Conservation (phyloP, 2,329 filamentous ascomycete genomes). For the Amauroascus niger region DNA sequence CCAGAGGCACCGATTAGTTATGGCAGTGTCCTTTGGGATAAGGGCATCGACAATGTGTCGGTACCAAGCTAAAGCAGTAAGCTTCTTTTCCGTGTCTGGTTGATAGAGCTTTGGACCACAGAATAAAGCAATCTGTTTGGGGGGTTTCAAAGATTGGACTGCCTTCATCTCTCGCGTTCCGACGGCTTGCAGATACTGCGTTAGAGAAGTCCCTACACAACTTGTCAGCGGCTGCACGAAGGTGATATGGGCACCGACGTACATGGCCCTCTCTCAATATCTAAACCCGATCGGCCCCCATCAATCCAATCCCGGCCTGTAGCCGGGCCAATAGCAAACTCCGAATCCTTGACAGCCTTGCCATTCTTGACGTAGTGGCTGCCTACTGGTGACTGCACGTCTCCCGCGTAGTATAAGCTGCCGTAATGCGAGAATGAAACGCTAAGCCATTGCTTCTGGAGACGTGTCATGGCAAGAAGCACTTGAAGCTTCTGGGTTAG, state of each 20-base stretch:
- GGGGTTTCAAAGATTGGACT: constrained; percentile 19
- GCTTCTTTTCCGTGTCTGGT: constrained; percentile 22
- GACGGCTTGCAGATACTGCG: constrained; percentile 22
- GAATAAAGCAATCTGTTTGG: constrained; percentile 24
- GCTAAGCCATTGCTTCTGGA: constrained; percentile 23
- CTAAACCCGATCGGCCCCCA: constrained; percentile 20
- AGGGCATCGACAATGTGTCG: constrained; percentile 20
- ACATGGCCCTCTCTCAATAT: constrained; percentile 25
- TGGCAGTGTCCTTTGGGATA: constrained; percentile 20
- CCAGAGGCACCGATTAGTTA: constrained; percentile 21
- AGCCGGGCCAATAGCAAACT: constrained; percentile 24
- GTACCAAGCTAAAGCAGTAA: constrained; percentile 22
- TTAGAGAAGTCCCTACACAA: constrained; percentile 21
- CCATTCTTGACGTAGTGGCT: constrained; percentile 22
- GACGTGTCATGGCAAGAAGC: constrained; percentile 22
- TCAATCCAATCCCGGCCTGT: constrained; percentile 25
- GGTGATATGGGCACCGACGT: constrained; percentile 14
- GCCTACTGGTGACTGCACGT: constrained; percentile 19
- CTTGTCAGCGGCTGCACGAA: constrained; percentile 16
- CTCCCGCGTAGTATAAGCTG: constrained; percentile 22
- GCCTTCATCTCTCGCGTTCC: constrained; percentile 21
- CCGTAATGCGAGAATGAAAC: constrained; percentile 26
- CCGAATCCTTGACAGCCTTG: constrained; percentile 17
- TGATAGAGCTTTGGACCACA: constrained; percentile 25
- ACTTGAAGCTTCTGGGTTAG: constrained; percentile 22